phyloP scores from a whole-genome alignment of 805 yeast species.

The Teunomyces aglyptinius region DNA sequence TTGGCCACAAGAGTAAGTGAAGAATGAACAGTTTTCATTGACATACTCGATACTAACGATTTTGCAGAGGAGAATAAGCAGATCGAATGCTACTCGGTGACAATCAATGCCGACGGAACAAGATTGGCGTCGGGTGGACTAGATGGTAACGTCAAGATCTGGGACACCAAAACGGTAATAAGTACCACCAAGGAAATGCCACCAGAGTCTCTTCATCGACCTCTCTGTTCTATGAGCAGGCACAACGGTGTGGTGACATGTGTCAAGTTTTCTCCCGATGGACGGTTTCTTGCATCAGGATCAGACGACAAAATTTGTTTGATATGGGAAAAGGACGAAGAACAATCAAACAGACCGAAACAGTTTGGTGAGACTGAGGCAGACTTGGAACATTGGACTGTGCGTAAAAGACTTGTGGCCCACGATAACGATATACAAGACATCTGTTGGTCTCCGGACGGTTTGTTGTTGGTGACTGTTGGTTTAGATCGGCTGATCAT shows the following conservation, averaged over 20 bases:
- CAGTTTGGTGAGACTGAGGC: conserved; percentile 69
- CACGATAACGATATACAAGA: conserved; percentile 98
- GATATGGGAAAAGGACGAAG: conserved; percentile 91
- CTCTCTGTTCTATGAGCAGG: conserved; percentile 86
- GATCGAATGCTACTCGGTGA: conserved; percentile 82
- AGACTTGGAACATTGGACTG: conserved; percentile 92
- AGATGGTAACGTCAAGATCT: conserved; percentile 85
- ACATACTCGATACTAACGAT: conserved; percentile 18
- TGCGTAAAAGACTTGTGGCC: conserved; percentile 85
- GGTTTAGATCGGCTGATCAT: conserved; percentile 92
- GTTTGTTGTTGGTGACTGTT: conserved; percentile 84
- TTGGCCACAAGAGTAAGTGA: conserved; percentile 41
- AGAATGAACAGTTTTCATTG: background rate
- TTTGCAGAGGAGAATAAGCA: conserved; percentile 70
- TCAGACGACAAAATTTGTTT: conserved; percentile 90
- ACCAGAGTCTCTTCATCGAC: conserved; percentile 37
- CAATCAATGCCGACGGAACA: conserved; percentile 76
- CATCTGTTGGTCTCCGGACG: conserved; percentile 97
- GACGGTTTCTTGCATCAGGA: conserved; percentile 88
- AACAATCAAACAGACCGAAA: conserved; percentile 46
- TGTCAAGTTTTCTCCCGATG: conserved; percentile 89
- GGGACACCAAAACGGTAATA: conserved; percentile 65
- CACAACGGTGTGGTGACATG: conserved; percentile 97
- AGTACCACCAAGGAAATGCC: conserved; percentile 23
- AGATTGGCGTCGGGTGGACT: conserved; percentile 91